Conservation (phyloP, 306 rosid genomes). For the Quercus parvula region DNA sequence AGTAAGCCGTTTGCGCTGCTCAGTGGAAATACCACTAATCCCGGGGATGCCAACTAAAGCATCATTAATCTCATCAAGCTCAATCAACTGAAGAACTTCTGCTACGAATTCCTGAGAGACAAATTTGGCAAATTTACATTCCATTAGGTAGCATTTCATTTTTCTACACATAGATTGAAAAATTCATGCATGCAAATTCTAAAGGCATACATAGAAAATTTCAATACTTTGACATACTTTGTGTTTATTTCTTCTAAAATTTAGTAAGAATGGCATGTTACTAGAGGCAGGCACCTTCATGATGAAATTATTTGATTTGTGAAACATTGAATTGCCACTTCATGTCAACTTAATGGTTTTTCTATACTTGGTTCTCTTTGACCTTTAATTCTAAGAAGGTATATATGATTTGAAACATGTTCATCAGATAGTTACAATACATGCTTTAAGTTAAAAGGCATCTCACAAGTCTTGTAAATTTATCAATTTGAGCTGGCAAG, state of each 20-base stretch:
- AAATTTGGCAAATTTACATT: not conserved
- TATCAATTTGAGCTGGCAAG: slow-evolving; percentile 38
- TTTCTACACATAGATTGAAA: not conserved
- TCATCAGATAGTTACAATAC: not conserved
- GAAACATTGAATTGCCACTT: not conserved
- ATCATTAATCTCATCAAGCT: slow-evolving; percentile 40
- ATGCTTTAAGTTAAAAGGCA: not conserved
- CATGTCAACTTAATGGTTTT: not conserved
- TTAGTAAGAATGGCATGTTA: not conserved
- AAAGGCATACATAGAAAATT: not conserved
- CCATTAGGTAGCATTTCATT: not conserved
- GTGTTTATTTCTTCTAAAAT: no score
- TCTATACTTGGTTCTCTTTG: not conserved
- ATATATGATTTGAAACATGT: not conserved
- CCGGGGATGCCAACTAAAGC: slow-evolving; percentile 47
- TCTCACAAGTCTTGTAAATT: slow-evolving; percentile 19
- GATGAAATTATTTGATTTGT: not conserved
- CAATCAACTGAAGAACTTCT: slow-evolving; percentile 54
- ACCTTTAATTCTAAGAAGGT: not conserved
- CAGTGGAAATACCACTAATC: slow-evolving; percentile 39
- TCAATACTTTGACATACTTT: no score
- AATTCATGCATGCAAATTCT: not conserved
- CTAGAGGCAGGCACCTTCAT: not conserved
- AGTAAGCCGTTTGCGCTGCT: slow-evolving; percentile 54
- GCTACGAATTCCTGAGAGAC: slow-evolving; percentile 41